Conservation (phyloP, 2,329 filamentous ascomycete species). For the Microascus cirrosus region DNA sequence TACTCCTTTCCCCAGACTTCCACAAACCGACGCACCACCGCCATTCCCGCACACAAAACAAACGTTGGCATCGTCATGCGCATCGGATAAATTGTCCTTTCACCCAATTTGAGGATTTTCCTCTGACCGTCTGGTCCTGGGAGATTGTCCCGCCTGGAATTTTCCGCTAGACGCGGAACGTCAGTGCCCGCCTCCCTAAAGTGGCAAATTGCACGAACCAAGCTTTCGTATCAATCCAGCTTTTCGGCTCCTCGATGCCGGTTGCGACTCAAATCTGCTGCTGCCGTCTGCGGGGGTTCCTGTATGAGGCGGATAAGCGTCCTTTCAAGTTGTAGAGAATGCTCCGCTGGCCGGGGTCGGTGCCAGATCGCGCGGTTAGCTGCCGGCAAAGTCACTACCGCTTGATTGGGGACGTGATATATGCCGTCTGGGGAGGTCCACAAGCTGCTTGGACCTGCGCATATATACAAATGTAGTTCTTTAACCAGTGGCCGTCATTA, state of each 20-base stretch:
- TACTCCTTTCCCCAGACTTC: not conserved
- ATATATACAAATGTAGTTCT: not conserved
- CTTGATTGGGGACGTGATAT: not conserved
- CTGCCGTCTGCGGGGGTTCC: not conserved
- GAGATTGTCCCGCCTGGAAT: not conserved
- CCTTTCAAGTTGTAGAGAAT: not conserved
- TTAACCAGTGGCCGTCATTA: not conserved
- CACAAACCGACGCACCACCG: too few species aligned
- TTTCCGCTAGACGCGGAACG: not conserved
- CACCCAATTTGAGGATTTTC: too few species aligned
- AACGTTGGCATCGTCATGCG: too few species aligned
- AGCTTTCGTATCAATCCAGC: not conserved
- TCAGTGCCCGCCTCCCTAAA: not conserved
- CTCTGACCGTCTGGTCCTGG: too few species aligned
- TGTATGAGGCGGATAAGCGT: not conserved
- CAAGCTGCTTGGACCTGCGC: not conserved
- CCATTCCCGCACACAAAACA: too few species aligned
- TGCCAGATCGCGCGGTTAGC: not conserved
- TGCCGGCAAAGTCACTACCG: not conserved
- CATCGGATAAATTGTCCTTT: too few species aligned
- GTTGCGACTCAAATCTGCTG: not conserved
- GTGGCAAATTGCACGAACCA: not conserved
- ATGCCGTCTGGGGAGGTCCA: not conserved
- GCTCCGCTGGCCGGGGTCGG: too few species aligned
- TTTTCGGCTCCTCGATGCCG: not conserved